These are phyloP conservation scores for Tephrocybe sp. DNA, from an alignment of 768 basidiomycete species.

Conservation along the genomic window DNA sequence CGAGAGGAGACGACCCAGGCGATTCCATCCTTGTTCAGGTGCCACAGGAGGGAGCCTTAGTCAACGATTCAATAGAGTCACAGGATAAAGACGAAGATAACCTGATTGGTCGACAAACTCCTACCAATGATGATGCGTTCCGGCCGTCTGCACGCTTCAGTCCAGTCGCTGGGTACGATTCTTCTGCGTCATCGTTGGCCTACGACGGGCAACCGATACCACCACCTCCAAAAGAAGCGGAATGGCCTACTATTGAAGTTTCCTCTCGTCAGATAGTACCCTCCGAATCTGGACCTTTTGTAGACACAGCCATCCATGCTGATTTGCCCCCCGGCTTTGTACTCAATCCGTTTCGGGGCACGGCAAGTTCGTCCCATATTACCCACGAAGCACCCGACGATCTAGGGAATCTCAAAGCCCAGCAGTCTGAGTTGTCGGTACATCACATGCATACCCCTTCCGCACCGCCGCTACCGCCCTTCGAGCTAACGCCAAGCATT, in stretches of 20 bases:
- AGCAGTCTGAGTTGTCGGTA: too few species aligned
- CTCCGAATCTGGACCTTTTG: conserved; percentile 1
- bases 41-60: conserved; percentile 28
- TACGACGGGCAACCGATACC: too few species aligned
- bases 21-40: too few species aligned
- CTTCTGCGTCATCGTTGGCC: too few species aligned
- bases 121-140: conserved; percentile 31
- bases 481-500: conserved; percentile 60
- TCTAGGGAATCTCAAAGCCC: too few species aligned
- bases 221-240: too few species aligned
- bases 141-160: conserved; percentile 50
- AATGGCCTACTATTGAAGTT: too few species aligned
- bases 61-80: conserved; percentile 43
- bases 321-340: conserved; percentile 22
- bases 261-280: too few species aligned
- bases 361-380: neutral
- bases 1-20: neutral
- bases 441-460: too few species aligned
- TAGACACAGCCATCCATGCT: too few species aligned
- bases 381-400: too few species aligned
- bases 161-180: conserved; percentile 44
- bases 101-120: neutral
- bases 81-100: conserved; percentile 13
- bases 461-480: conserved; percentile 19
- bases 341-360: conserved; percentile 5